Evolutionary conservation across 306 rosid genomes (phyloP).

Genomic region (Macrotyloma uniflorum): DNA sequence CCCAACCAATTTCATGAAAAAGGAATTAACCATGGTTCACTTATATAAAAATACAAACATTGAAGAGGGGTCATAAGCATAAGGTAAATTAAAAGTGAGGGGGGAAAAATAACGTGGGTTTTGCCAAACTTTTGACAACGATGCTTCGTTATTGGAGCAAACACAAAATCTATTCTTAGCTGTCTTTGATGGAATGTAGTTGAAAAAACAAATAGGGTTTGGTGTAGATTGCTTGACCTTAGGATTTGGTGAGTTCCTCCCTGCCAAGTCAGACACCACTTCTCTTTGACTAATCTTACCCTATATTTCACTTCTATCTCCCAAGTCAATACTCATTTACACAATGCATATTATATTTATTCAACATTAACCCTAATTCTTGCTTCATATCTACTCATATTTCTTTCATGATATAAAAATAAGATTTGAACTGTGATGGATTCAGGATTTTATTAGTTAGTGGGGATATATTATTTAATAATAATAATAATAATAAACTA

Average conservation of each 20-base stretch:
- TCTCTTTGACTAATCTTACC: neutral
- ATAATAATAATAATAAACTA: too few relatives aligned
- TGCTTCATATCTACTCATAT: neutral
- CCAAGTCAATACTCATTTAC: too few relatives aligned
- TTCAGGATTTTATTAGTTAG: too few relatives aligned
- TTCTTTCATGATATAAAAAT: too few relatives aligned
- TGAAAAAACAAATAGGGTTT: too few relatives aligned
- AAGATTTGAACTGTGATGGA: too few relatives aligned
- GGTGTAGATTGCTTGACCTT: constrained; percentile 9
- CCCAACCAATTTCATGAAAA: too few relatives aligned
- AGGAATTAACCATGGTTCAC: too few relatives aligned
- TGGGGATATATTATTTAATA: too few relatives aligned
- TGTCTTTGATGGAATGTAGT: constrained; percentile 5
- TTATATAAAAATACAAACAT: too few relatives aligned
- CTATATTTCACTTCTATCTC: neutral
- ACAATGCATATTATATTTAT: neutral
- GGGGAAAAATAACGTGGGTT: neutral
- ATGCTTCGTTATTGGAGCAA: neutral
- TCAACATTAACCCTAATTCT: neutral
- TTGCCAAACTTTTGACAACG: constrained; percentile 26
- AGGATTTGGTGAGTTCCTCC: constrained; percentile 19
- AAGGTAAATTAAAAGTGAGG: neutral
- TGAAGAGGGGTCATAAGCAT: neutral
- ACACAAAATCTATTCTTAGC: constrained; percentile 23
- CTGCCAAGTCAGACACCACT: constrained; percentile 14